Percentiles rank a stretch among this genome's conserved stretches.
These are phyloP conservation scores for Colletotrichum gloeosporioides DNA, from an alignment of 2,329 filamentous ascomycete genomes.

Conservation along the genomic window DNA sequence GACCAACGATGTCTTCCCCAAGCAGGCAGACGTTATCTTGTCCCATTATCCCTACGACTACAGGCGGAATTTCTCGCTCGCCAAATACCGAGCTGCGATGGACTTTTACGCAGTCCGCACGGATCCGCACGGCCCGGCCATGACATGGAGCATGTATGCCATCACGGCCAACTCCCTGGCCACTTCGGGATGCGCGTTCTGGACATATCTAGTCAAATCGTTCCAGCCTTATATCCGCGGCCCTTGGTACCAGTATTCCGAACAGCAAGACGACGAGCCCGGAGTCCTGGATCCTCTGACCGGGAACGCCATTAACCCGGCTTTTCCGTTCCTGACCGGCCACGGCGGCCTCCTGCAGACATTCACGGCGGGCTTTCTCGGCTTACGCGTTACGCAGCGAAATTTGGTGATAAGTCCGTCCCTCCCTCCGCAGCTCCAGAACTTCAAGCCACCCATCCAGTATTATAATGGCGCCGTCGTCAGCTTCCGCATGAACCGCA, in stretches of 20 bases:
- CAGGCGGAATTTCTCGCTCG: constrained; percentile 41
- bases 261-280: constrained; percentile 68
- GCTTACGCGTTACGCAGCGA: constrained; percentile 64
- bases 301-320: constrained; percentile 63
- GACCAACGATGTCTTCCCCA: constrained; percentile 70
- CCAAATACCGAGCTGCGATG: constrained; percentile 33
- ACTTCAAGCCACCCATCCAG: constrained; percentile 40
- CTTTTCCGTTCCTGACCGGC: constrained; percentile 74
- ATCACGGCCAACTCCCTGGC: constrained; percentile 71
- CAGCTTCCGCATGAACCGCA: constrained; percentile 27
- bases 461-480: constrained; percentile 35
- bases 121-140: constrained; percentile 67
- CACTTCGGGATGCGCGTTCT: constrained; percentile 70
- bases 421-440: constrained; percentile 60
- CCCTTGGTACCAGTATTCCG: constrained; percentile 75
- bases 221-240: constrained; percentile 67
- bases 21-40: constrained; percentile 73
- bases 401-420: constrained; percentile 68
- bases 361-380: constrained; percentile 70
- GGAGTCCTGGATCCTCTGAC: constrained; percentile 52
- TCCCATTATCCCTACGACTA: constrained; percentile 69
- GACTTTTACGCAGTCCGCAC: constrained; percentile 34
- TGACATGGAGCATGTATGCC: constrained; percentile 76
- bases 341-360: constrained; percentile 75
- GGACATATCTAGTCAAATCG: constrained; percentile 69